Percentiles rank a stretch among this genome's conserved stretches.
Conservation (phyloP, 2,329 filamentous ascomycete genomes). For the Colletotrichum truncatum region DNA sequence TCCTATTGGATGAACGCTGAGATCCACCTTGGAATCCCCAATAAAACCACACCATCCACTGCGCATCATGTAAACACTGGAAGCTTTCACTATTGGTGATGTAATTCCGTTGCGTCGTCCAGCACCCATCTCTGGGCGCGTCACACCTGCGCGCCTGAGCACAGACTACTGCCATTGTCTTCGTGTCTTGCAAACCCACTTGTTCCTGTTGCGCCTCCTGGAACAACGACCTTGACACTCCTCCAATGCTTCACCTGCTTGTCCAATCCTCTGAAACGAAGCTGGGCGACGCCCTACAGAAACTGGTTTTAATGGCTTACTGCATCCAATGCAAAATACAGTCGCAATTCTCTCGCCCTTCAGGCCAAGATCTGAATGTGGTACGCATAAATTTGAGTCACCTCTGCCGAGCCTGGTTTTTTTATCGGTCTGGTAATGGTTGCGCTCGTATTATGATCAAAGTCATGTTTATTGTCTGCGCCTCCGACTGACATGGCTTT, state of each 20-base stretch:
- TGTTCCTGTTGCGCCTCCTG: neutral
- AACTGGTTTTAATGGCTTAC: too few relatives aligned
- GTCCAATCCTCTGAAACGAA: conserved; percentile 8
- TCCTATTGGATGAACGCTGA: conserved; percentile 17
- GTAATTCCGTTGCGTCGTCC: conserved; percentile 10
- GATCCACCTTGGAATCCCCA: too few relatives aligned
- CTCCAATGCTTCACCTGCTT: neutral
- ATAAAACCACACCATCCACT: too few relatives aligned
- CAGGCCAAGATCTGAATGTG: neutral
- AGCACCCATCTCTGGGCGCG: conserved; percentile 6
- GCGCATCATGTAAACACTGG: neutral
- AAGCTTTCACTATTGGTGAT: conserved; percentile 19
- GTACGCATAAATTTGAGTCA: neutral
- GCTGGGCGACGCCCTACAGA: too few relatives aligned
- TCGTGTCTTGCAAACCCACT: neutral
- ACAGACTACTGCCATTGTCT: neutral
- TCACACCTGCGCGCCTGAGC: conserved; percentile 23
- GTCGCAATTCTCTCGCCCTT: too few relatives aligned
- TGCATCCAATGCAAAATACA: too few relatives aligned
- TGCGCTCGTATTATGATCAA: conserved; percentile 16
- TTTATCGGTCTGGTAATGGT: too few relatives aligned
- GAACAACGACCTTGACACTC: neutral
- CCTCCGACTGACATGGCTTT: conserved; percentile 5
- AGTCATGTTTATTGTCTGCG: conserved; percentile 5
- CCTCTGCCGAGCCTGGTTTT: neutral